Percentiles rank a stretch among this genome's conserved stretches.
Conservation (phyloP, 441 rosid species). For the Adansonia gregorii region DNA sequence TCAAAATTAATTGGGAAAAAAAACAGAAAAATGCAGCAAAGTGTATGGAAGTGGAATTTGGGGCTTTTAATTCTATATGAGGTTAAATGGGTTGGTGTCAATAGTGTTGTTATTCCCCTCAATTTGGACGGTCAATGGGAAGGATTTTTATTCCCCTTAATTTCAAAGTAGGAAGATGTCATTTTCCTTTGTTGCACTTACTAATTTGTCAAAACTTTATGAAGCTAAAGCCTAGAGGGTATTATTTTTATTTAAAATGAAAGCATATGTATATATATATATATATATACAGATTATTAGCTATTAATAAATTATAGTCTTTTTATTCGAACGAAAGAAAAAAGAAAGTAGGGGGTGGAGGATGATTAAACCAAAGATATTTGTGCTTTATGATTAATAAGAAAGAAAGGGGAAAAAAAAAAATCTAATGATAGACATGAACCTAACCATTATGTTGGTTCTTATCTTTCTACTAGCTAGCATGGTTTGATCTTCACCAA, state of each 20-base stretch:
- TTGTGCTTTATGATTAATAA: neutral
- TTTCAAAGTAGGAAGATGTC: neutral
- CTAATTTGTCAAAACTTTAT: slow-evolving; percentile 11
- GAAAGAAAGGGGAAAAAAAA: neutral
- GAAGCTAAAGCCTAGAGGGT: neutral
- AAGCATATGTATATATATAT: too few relatives aligned
- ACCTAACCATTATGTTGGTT: slow-evolving; percentile 7
- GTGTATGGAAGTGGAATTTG: neutral
- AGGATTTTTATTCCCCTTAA: neutral
- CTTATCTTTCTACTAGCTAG: slow-evolving; percentile 8
- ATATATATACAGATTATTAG: neutral
- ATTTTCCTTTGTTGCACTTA: slow-evolving; percentile 8
- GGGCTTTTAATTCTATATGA: neutral
- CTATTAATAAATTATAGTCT: neutral
- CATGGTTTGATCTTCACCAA: neutral
- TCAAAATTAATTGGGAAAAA: neutral
- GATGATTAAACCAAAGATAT: neutral
- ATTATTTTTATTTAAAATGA: neutral
- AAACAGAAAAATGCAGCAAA: neutral
- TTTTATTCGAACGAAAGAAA: neutral
- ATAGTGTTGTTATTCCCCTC: neutral
- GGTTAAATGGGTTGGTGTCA: neutral
- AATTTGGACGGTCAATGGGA: neutral
- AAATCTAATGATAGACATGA: neutral
- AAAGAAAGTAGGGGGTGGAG: neutral